Conservation (phyloP, 2,329 filamentous ascomycete genomes). For the Chrysoporthe deuterocubensis region DNA sequence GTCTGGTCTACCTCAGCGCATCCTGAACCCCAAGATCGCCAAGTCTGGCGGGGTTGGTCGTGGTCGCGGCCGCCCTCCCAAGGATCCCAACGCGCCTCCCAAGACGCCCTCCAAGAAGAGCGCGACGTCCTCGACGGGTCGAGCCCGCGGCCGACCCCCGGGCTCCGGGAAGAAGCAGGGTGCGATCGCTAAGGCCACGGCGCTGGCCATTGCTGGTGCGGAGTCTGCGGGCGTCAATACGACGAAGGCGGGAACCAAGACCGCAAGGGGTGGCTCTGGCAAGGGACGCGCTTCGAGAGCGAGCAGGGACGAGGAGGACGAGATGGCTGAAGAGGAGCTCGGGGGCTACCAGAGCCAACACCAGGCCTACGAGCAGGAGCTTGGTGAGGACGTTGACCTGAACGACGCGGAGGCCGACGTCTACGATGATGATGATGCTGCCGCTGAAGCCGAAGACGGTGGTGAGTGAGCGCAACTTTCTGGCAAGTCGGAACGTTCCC, state of each 20-base stretch:
- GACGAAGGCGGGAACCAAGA: slow-evolving; percentile 9
- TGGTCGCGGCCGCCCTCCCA: slow-evolving; percentile 24
- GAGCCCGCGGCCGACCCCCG: slow-evolving; percentile 23
- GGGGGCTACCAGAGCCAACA: background rate
- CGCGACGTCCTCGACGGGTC: slow-evolving; percentile 8
- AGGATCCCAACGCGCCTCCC: slow-evolving; percentile 23
- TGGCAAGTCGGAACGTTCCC: slow-evolving; percentile 24
- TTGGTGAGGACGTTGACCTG: slow-evolving; percentile 18
- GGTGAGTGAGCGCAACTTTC: slow-evolving; percentile 28
- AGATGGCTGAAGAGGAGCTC: slow-evolving; percentile 16
- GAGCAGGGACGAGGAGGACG: slow-evolving; percentile 17
- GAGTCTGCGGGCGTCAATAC: slow-evolving; percentile 1
- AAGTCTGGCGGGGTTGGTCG: slow-evolving; percentile 20
- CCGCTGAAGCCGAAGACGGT: slow-evolving; percentile 19
- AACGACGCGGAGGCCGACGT: slow-evolving; percentile 20
- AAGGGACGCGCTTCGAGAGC: slow-evolving; percentile 10
- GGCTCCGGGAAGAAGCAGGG: slow-evolving; percentile 21
- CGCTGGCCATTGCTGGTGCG: slow-evolving; percentile 10
- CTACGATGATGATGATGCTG: slow-evolving; percentile 12
- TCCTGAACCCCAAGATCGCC: slow-evolving; percentile 18
- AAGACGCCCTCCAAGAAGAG: slow-evolving; percentile 14
- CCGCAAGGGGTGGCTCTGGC: slow-evolving; percentile 4
- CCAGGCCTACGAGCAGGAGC: slow-evolving; percentile 10
- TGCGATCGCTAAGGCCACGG: background rate
- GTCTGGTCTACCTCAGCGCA: slow-evolving; percentile 8